phyloP scores from a whole-genome alignment of 1,284 basidiomycete species.

The Porodaedalea pini region DNA sequence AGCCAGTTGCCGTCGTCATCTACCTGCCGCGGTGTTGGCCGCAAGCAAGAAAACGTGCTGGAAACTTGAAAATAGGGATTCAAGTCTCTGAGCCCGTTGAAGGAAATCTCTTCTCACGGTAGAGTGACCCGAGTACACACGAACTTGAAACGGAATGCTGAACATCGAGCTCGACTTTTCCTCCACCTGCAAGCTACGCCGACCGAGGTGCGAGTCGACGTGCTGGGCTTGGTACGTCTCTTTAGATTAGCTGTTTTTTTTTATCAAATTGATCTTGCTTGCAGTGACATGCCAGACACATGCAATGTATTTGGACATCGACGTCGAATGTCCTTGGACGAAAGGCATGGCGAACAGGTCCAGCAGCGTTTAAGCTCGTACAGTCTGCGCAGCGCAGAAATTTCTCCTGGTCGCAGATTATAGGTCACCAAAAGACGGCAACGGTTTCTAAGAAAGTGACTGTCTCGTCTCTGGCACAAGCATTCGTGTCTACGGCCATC shows the following conservation, averaged over 20 bases:
- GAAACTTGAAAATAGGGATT: too few relatives aligned
- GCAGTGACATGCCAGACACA: conserved; percentile 22
- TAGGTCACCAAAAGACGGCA: not conserved
- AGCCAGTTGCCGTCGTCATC: too few relatives aligned
- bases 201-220: conserved; percentile 4
- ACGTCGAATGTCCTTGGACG: conserved; percentile 17
- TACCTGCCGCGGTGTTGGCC: too few relatives aligned
- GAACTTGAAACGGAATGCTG: not conserved
- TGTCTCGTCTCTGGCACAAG: conserved; percentile 6
- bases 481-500: conserved; percentile 14
- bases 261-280: conserved; percentile 1
- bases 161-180: not conserved
- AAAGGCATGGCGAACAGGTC: not conserved
- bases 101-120: not conserved
- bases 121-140: not conserved
- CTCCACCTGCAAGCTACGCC: not conserved
- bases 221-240: conserved; percentile 12
- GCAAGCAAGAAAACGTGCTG: too few relatives aligned
- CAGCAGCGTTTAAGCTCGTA: not conserved
- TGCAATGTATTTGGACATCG: conserved; percentile 22
- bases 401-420: not conserved
- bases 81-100: not conserved
- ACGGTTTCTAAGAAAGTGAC: not conserved
- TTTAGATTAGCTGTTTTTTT: not conserved
- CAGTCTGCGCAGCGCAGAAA: not conserved